Evolutionary conservation across 106 monocot genomes (phyloP), one percentile per base, ranked within the genome.

Genomic region (Allium fistulosum): DNA sequence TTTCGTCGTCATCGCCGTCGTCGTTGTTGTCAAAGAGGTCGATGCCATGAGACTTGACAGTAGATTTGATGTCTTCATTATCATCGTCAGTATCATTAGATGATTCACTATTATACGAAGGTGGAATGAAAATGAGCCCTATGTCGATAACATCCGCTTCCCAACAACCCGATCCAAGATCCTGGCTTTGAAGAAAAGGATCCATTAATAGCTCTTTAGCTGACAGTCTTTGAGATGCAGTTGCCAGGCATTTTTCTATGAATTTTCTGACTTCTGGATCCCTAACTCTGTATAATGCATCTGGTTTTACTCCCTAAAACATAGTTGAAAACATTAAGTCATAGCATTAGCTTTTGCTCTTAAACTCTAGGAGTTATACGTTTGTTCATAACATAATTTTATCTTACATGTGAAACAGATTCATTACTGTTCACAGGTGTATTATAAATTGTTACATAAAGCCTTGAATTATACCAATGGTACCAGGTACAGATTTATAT

Each of bases 191-290:
- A 14, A 90, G 80, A 70, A 90, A 90, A 3, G 78, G 83, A 51
- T 87, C 87, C 15, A 77, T 72, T 28, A 87, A 57, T 53, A 87
- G 74, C 72, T 87, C 83, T 52, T 65, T 80, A 12, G 87, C 80
- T 13, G 87, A 72, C 3, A 77, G 68, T 69, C 87, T 80, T 37
- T 53, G 10, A 11, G 80, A 75, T 1, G 65, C 80, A 15, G 78
- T 49, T 6, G 60, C 83, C 46, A 87, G 28, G 66, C 87, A 87
- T 68, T 83, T 83, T 61, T 87, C 87, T 1, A 87, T 68, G n/a
- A 87, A 87, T 60, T 48, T 53, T 62, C 78, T 75, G 68, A 87
- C 87, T 50, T 80, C 78, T 37, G 83, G 70, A 51, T 87, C 87
- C 63, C 74, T 27, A 1, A 87, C 80, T 66, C 67, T 77, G 47